Percentiles rank a stretch among this genome's conserved stretches.
These are phyloP conservation scores for Taphrina flavorubra DNA, from an alignment of 1,139 yeast genomes.

Conservation along the genomic window DNA sequence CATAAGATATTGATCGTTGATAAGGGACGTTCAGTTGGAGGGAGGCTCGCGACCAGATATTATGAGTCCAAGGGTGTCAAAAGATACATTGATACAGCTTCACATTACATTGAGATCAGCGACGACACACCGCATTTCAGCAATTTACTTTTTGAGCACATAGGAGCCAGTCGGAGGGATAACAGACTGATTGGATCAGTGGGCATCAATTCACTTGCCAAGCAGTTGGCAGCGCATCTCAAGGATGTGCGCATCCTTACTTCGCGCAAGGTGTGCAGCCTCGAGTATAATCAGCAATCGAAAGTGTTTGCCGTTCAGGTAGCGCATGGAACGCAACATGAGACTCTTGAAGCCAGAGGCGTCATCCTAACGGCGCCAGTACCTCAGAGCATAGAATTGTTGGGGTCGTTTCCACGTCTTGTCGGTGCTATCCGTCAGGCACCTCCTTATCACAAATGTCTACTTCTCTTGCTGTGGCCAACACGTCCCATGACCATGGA, in stretches of 20 bases:
- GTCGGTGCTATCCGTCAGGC: not conserved
- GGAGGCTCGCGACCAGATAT: conserved; percentile 35
- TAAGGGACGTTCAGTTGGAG: conserved; percentile 34
- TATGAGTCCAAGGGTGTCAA: not conserved
- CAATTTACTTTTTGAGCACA: not conserved
- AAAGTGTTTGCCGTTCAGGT: not conserved
- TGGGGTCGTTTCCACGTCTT: not conserved
- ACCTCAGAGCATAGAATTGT: conserved; percentile 21
- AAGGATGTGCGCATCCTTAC: conserved; percentile 1
- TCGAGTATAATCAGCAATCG: not conserved
- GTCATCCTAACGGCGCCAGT: conserved; percentile 29
- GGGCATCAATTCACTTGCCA: conserved; percentile 26
- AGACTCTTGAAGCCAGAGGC: conserved; percentile 1
- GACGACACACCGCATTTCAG: conserved; percentile 22
- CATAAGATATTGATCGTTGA: conserved; percentile 18
- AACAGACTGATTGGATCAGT: conserved; percentile 2
- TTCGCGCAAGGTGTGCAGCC: conserved; percentile 2
- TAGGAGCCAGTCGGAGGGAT: not conserved
- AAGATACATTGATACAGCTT: conserved; percentile 34
- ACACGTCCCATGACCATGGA: conserved; percentile 1
- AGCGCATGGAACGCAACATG: not conserved
- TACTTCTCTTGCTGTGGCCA: conserved; percentile 33
- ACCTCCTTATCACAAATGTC: conserved; percentile 6
- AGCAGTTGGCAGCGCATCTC: conserved; percentile 14
- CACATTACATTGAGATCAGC: conserved; percentile 16